These are phyloP conservation scores for Clonostachys byssicola DNA, from an alignment of 2,329 filamentous ascomycete species.

Conservation along the genomic window DNA sequence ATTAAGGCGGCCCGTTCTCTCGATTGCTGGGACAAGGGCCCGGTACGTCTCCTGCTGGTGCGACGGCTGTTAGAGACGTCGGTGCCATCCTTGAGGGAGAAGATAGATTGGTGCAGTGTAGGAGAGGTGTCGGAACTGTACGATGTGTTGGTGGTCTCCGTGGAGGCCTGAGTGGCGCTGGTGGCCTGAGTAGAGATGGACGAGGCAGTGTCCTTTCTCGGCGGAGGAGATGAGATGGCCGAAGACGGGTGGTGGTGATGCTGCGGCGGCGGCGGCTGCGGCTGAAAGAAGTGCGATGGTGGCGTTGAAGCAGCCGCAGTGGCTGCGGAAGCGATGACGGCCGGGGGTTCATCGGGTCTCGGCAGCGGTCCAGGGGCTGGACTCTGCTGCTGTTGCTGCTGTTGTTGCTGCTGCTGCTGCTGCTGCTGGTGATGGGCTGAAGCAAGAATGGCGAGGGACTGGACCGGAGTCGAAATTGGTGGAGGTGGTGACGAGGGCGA, in stretches of 20 bases:
- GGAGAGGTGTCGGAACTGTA: slow-evolving; percentile 51
- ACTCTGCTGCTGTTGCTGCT: neutral
- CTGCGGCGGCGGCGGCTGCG: neutral
- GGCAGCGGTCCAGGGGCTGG: slow-evolving; percentile 1
- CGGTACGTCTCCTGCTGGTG: slow-evolving; percentile 53
- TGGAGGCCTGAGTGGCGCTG: slow-evolving; percentile 32
- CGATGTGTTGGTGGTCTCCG: slow-evolving; percentile 43
- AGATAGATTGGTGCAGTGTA: slow-evolving; percentile 45
- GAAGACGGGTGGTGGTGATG: neutral
- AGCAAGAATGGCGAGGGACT: slow-evolving; percentile 3
- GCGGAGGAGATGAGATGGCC: slow-evolving; percentile 3
- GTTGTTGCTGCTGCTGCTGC: slow-evolving; percentile 4
- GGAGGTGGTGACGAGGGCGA: slow-evolving; percentile 16
- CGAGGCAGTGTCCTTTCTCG: slow-evolving; percentile 45
- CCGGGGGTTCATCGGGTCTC: slow-evolving; percentile 2
- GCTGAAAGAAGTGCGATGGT: slow-evolving; percentile 1
- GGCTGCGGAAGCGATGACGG: neutral
- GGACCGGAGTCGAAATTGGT: slow-evolving; percentile 5
- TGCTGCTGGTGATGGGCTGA: slow-evolving; percentile 4
- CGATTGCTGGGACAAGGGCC: slow-evolving; percentile 53
- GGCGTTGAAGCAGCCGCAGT: neutral
- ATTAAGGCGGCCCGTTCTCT: slow-evolving; percentile 57
- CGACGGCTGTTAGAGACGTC: slow-evolving; percentile 49
- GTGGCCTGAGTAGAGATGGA: slow-evolving; percentile 49
- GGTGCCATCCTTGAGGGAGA: slow-evolving; percentile 50